phyloP scores from a whole-genome alignment of 2,329 filamentous ascomycete genomes.

The Neurospora crassa region DNA sequence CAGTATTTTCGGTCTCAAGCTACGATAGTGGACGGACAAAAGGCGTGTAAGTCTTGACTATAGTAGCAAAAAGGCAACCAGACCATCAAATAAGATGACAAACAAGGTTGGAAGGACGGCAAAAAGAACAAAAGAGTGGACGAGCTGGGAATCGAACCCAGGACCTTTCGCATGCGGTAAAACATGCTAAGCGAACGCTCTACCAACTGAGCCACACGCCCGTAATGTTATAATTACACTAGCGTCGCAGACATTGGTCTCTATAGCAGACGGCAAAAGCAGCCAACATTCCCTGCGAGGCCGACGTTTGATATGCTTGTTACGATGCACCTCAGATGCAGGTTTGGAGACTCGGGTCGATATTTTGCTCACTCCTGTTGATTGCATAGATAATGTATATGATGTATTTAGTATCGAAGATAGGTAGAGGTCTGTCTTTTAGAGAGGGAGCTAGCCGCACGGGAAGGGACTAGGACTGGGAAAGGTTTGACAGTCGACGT shows the following conservation, averaged over 20 bases:
- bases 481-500: background rate
- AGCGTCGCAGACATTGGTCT: background rate
- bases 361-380: background rate
- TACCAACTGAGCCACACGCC: constrained; percentile 22
- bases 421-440: background rate
- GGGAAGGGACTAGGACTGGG: background rate
- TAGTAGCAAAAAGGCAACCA: too few relatives aligned
- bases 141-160: constrained; percentile 18
- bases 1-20: too few relatives aligned
- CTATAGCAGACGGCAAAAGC: background rate
- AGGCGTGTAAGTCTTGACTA: too few relatives aligned
- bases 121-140: too few relatives aligned
- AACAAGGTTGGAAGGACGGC: too few relatives aligned
- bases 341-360: background rate
- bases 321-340: background rate
- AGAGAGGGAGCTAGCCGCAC: background rate
- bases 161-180: constrained; percentile 18
- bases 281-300: background rate
- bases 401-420: background rate
- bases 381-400: background rate
- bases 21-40: too few relatives aligned
- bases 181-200: constrained; percentile 16
- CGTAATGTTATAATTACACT: background rate
- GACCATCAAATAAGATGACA: too few relatives aligned
- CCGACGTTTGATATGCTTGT: background rate